Base-by-base conservation (phyloP, 2,329 filamentous ascomycete species). In the Sporothrix humicola region DNA sequence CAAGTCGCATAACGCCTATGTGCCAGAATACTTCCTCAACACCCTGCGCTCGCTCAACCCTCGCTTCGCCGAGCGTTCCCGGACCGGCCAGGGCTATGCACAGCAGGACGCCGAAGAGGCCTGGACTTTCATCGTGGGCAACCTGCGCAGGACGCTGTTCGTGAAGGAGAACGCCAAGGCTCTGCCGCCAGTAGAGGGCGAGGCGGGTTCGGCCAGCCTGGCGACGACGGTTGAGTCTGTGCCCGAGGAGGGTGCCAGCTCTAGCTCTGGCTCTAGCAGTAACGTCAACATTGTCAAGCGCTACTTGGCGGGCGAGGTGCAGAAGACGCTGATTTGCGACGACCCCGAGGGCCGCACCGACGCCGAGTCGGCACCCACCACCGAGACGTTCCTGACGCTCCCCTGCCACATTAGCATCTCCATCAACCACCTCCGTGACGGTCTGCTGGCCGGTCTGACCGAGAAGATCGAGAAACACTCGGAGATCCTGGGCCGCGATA, bases 71-170 rank as follows among this genome's bases (percentile, higher is more conserved):
- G 94, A 99, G 83, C 92, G 90, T 79, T 90, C 94, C 72, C 95
- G 93, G 81, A 91, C 91, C 46, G 93, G 93, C 26, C 87, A 91
- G 73, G 94, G 93, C 7, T 98, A 92, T 80, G 95, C 96, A n/a
- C 96, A 99, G 83, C 96, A 99, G 83, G 96, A 99, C 84, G 96
- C 96, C 0, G 96, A 99, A 82, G 96, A 99, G 82, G 96, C 95
- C 65, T 99, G 95, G 94, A 96, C 95, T 23, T 95, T 98, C 81
- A 97, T 99, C 75, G 84, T 99, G 6, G 90, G 92, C 61, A 93
- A 95, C 79, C 84, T 99, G 52, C 90, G 92, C 75, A 89, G 92
- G 79, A 95, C 93, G 80, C 84, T 98, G 69, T 91, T 90, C 80
- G 82, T 92, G 76, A 90, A 89, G 78, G 87, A 88, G 9, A 80